Evolutionary conservation across 1,139 yeast species (phyloP), one percentile per base, ranked within the genome.

Genomic region (Yamadazyma friedrichii): DNA sequence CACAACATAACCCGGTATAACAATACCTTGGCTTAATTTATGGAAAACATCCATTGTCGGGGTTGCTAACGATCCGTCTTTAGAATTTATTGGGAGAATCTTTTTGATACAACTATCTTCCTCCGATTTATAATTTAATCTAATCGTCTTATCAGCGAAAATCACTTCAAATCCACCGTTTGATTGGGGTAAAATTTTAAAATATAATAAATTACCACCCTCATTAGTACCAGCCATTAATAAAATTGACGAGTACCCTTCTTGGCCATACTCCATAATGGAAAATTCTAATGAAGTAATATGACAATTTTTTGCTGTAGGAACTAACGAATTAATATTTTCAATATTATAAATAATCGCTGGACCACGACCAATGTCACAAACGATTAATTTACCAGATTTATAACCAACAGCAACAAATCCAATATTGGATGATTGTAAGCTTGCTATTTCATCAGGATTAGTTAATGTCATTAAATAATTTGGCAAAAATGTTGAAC

Each of bases 341-440:
- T 72, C 82, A 13, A 56, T 47, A 48, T 80, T 74, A 52, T 71
- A 78, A 25, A 91, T 85, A 2, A 88, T 70, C 0, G 89, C 88
- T 1, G 96, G 96, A 0, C 95, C 95, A 45, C 97, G 73, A 43
- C 88, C 73, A 11, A 70, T 59, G 62, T 93, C 98, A 47, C 94
- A 67, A 0, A 93, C 83, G 3, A 84, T 64, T 26, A 93, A 52
- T 33, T 81, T 74, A 17, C 98, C 98, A 11, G 84, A 78, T 37
- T 76, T 76, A 59, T 87, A 89, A 0, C 87, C 96, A 38, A 88
- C 68, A 0, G 89, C 95, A 4, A 86, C 88, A 65, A 93, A 89
- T 0, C 97, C 97, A 38, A 88, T 71, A 48, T 85, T 78, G 48
- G 91, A 82, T 60, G 86, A 76, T 42, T 75, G 74, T 38, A 91